Evolutionary conservation across 768 basidiomycete species (phyloP), one percentile per base, ranked within the genome.

Genomic region (Podaxis pistillaris): DNA sequence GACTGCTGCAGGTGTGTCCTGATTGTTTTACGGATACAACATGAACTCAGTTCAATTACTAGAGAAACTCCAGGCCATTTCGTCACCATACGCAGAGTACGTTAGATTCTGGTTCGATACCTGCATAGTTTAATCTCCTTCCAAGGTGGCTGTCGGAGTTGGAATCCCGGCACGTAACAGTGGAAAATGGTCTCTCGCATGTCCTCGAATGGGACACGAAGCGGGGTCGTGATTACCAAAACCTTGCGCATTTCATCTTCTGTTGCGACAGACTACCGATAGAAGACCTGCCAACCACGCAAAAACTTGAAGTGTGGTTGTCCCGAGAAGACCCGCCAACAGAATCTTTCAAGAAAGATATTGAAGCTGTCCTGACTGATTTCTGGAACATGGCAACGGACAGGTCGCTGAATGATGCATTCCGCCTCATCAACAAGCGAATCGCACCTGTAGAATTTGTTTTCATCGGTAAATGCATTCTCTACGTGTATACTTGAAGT

Each of bases 21-120:
- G 37, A 26, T 22, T 12, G 28, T 52, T 33, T 36, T 22, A n/a
- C 3, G 28, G 15, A 11, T 19, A n/a, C 1, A 38, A 15, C 12
- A 2, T 13, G 24, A 51, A 19, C 47, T 17, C 52, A 64, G 41
- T 46, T 56, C 11, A 41, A 8, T 46, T 55, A 11, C 12, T 71
- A 88, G 93, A 94, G 73, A 93, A 91, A 74, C 72, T 93, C 19
- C 89, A 91, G 66, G 92, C 93, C 0, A 85, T 93, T 51, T 78
- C 86, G 6, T 89, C 90, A 2, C 83, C 86, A 1, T 87, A 86
- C 82, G 79, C 87, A 33, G 78, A 80, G 80, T 81, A 60, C 60
- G 77, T 68, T 50, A n/a, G 19, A 15, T 12, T 26, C 46, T 19
- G 36, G 56, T 33, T 22, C 3, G 22, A 33, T 12, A 12, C 38